These are phyloP conservation scores for Thalassiosira mediterranea DNA, from an alignment of 352 stramenopile genomes.

Conservation along the genomic window DNA sequence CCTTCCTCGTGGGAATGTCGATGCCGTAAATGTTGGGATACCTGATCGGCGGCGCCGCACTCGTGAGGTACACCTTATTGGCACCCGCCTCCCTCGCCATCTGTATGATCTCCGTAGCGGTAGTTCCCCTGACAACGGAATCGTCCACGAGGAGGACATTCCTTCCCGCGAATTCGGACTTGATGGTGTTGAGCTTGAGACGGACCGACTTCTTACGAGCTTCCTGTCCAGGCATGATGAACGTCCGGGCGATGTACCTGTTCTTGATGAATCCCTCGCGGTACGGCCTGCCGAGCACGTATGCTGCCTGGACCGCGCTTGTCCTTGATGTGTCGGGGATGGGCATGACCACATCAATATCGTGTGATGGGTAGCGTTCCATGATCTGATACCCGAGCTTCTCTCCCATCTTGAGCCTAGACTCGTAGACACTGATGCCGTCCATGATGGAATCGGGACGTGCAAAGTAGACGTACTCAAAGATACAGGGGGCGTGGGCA, in stretches of 20 bases:
- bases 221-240: constrained; percentile 99
- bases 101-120: constrained; percentile 96
- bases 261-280: constrained; percentile 99
- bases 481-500: constrained; percentile 96
- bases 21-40: constrained; percentile 99
- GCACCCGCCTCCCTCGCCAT: constrained; percentile 98
- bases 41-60: constrained; percentile 94
- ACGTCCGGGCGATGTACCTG: constrained; percentile 97
- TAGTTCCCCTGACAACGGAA: constrained; percentile 98
- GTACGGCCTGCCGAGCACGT: constrained; percentile 89
- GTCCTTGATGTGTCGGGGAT: constrained; percentile 98
- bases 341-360: constrained; percentile 98
- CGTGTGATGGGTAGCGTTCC: constrained; percentile 89
- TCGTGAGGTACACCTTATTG: constrained; percentile 96
- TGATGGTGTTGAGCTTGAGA: constrained; percentile 98
- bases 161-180: constrained; percentile 87
- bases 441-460: constrained; percentile 99
- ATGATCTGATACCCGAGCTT: constrained; percentile 97
- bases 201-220: constrained; percentile 94
- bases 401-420: constrained; percentile 96
- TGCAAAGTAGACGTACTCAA: constrained; percentile 99
- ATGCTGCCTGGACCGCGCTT: constrained; percentile 92
- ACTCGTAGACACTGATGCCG: constrained; percentile 97
- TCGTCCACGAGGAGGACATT: constrained; percentile 99
- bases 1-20: constrained; percentile 97